Conservation (phyloP, 2,329 filamentous ascomycete species). For the Talaromyces funiculosus region DNA sequence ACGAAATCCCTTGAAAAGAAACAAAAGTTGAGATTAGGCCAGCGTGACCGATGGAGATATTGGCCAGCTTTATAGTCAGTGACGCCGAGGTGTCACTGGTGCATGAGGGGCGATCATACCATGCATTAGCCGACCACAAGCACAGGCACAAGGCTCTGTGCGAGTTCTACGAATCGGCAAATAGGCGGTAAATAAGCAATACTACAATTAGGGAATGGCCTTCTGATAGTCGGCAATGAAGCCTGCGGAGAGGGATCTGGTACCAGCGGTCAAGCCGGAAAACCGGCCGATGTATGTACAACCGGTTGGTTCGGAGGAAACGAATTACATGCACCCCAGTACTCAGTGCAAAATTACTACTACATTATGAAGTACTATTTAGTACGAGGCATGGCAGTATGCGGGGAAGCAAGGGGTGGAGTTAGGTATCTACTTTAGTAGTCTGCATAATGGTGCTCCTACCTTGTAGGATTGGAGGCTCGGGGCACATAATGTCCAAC, state of each 20-base stretch:
- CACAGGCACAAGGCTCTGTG: neutral
- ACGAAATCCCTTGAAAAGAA: neutral
- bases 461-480: neutral
- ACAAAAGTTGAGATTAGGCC: neutral
- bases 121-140: conserved; percentile 2
- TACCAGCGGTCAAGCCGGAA: neutral
- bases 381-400: conserved; percentile 1
- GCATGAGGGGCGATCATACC: neutral
- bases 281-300: neutral
- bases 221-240: neutral
- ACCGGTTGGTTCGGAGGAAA: neutral
- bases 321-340: neutral
- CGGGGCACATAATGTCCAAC: neutral
- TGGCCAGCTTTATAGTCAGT: neutral
- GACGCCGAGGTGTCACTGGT: neutral
- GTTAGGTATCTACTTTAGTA: neutral
- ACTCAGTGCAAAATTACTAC: neutral
- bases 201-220: neutral
- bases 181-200: neutral
- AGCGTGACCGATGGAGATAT: neutral
- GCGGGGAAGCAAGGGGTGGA: conserved; percentile 7
- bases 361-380: neutral
- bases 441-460: neutral
- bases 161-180: neutral
- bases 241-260: neutral